These are phyloP conservation scores for Pestalotiopsis sp. DNA, from an alignment of 2,329 filamentous ascomycete species.

Conservation along the genomic window DNA sequence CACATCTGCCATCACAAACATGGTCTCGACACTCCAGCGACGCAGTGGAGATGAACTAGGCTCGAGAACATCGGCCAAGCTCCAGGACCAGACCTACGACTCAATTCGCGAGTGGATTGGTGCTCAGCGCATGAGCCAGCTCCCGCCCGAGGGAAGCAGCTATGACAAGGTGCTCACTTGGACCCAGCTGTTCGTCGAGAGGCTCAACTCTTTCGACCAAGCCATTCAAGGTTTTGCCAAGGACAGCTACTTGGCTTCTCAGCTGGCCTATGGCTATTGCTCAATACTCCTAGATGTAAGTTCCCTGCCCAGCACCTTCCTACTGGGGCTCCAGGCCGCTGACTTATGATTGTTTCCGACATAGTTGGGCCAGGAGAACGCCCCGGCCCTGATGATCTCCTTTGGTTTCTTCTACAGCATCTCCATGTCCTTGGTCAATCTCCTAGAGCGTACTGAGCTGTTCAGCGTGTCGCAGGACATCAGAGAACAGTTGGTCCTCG, in stretches of 20 bases:
- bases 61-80: constrained; percentile 26
- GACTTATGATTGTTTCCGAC: neutral
- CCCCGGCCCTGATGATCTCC: constrained; percentile 21
- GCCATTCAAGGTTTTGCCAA: constrained; percentile 38
- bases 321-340: neutral
- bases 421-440: constrained; percentile 23
- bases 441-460: constrained; percentile 23
- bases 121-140: constrained; percentile 36
- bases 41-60: constrained; percentile 33
- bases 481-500: constrained; percentile 22
- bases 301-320: neutral
- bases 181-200: constrained; percentile 40
- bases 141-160: constrained; percentile 41
- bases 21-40: constrained; percentile 31
- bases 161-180: constrained; percentile 42
- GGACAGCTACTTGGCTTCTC: constrained; percentile 32
- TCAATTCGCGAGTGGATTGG: constrained; percentile 39
- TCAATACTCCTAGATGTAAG: constrained; percentile 22
- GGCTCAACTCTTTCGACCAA: constrained; percentile 37
- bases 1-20: constrained; percentile 30
- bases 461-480: constrained; percentile 24
- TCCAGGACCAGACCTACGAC: constrained; percentile 28
- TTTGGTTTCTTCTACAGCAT: constrained; percentile 27
- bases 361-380: constrained; percentile 25
- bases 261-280: constrained; percentile 25